Base-by-base conservation (phyloP, 2,329 filamentous ascomycete species). In the Cercospora citrullina region DNA sequence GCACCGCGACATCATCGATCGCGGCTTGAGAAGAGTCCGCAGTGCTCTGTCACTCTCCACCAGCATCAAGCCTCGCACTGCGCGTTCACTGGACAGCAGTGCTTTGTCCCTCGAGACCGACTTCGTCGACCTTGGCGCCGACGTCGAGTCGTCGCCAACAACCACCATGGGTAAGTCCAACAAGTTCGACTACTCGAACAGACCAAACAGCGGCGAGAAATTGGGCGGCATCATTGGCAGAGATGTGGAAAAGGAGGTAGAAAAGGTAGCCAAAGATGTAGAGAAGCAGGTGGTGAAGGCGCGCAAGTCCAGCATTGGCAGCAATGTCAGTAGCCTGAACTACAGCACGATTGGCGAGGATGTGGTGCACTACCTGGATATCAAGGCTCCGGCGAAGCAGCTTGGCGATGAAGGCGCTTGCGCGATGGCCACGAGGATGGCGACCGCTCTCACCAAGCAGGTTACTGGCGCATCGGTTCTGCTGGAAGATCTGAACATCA, bases 401-500 rank as follows among this genome's bases (percentile, higher is more conserved):
- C 75, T 85, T n/a, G 81, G 80, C 1, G 82, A 84, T 65, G 80
- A 81, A 8, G 83, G 83, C 9, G 77, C 84, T 10, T 69, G 68
- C 2, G 77, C 79, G 14, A 78, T 85, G 68, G 79, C 80, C n/a
- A 76, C 79, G 60, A 81, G 81, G 18, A 75, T 86, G 9, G 71
- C 79, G 18, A 70, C 75, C 21, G 82, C 81, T 8, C 75, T 84
- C 63, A 68, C 73, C 26, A 78, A 75, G 51, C 75, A 74, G 64
- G 78, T 75, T 23, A 66, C 61, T 59, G 63, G 60, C 5, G 71
- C 73, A 7, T 72, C 72, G 23, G 72, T 81, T n/a, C 78, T 73
- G 30, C 75, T 86, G 10, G 81, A 83, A 39, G 83, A 84, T 67
- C 73, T 86, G 23, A 80, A 82, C 68, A 73, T 86, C 4, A 77